Evolutionary conservation across 129 eudicot genomes (phyloP).

Genomic region (Escallonia herrerae): DNA sequence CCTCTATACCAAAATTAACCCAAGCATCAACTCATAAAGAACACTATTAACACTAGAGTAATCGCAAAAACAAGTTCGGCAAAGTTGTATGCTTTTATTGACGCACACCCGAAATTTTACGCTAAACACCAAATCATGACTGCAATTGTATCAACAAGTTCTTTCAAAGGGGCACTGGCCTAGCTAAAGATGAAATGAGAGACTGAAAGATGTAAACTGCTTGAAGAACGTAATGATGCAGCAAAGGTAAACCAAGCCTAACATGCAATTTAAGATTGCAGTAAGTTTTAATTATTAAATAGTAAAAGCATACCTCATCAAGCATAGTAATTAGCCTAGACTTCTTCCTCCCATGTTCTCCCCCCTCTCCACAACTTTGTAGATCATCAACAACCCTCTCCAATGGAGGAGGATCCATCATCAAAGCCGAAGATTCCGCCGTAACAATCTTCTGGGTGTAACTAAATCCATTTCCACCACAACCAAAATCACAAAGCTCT

Average conservation of each 20-base stretch:
- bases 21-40: conserved; percentile 16
- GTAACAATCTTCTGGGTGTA: conserved; percentile 8
- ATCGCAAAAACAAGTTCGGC: too few relatives aligned
- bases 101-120: too few relatives aligned
- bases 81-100: too few relatives aligned
- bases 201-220: too few relatives aligned
- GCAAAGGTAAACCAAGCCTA: too few relatives aligned
- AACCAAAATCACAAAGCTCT: conserved; percentile 40
- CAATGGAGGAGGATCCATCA: conserved; percentile 29
- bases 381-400: conserved; percentile 32
- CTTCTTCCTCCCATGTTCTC: conserved; percentile 32
- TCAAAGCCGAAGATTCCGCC: conserved; percentile 14
- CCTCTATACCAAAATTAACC: conserved; percentile 5
- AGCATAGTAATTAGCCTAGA: conserved; percentile 51
- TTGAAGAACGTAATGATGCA: too few relatives aligned
- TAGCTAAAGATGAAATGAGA: too few relatives aligned
- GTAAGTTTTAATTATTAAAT: neutral
- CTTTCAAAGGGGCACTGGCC: too few relatives aligned
- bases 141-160: too few relatives aligned
- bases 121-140: too few relatives aligned
- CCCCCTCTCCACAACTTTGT: conserved; percentile 18
- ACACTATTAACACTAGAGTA: neutral
- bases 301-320: conserved; percentile 43
- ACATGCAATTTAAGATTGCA: too few relatives aligned
- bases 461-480: conserved; percentile 8